Evolutionary conservation across 148 eudicot species (phyloP).

Genomic region (Rhododendron ferrugineum): DNA sequence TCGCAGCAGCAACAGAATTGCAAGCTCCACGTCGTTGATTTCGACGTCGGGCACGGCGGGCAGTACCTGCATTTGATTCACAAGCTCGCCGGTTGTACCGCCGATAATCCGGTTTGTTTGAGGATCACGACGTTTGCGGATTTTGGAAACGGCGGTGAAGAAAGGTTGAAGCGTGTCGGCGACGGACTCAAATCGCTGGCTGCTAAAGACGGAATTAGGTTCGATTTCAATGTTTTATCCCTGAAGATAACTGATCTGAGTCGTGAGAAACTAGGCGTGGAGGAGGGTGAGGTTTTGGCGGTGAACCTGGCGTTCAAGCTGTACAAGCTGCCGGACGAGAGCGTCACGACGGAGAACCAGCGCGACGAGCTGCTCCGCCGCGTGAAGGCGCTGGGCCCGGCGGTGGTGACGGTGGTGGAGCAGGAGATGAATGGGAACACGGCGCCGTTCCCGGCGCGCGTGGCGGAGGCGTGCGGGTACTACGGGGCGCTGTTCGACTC

Average conservation of each 20-base stretch:
- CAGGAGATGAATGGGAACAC: conserved; percentile 80
- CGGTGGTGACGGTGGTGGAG: conserved; percentile 72
- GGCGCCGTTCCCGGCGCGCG: conserved; percentile 62
- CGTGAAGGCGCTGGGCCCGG: conserved; percentile 58
- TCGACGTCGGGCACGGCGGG: conserved; percentile 61
- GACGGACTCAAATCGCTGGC: conserved; percentile 36
- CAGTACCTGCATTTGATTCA: conserved; percentile 64
- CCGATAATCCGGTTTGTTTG: conserved; percentile 7
- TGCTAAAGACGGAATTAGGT: conserved; percentile 30
- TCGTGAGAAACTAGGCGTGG: conserved; percentile 41
- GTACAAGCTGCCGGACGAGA: conserved; percentile 72
- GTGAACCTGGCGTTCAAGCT: conserved; percentile 67
- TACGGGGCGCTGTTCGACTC: conserved; percentile 72
- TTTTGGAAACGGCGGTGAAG: conserved; percentile 15
- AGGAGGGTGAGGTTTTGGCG: conserved; percentile 46
- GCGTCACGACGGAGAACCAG: conserved; percentile 80
- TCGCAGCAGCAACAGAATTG: conserved; percentile 24
- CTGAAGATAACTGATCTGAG: conserved; percentile 36
- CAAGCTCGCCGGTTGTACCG: conserved; percentile 35
- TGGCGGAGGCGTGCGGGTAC: conserved; percentile 48
- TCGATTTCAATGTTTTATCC: conserved; percentile 29
- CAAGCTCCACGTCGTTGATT: conserved; percentile 58
- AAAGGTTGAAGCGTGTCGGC: conserved; percentile 29
- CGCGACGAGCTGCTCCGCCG: conserved; percentile 75
- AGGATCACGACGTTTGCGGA: conserved; percentile 60